These are phyloP conservation scores for Lasiosphaeria ovina DNA, from an alignment of 495 filamentous ascomycete species.

Conservation along the genomic window DNA sequence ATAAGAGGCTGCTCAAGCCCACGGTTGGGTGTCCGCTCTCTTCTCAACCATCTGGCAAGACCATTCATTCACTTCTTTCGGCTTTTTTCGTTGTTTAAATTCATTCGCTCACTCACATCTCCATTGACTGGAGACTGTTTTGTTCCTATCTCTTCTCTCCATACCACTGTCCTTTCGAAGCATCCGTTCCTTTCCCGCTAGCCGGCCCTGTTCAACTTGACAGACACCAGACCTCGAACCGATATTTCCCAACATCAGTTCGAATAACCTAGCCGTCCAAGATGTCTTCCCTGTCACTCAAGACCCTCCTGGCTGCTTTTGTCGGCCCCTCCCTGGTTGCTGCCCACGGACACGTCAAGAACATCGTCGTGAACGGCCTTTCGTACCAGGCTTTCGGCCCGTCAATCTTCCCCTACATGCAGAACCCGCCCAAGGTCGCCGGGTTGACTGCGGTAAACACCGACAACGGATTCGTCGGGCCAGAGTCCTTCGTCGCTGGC, in stretches of 20 bases:
- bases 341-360: constrained; percentile 61
- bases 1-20: neutral
- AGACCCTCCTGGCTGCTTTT: constrained; percentile 40
- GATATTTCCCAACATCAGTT: neutral
- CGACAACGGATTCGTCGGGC: constrained; percentile 60
- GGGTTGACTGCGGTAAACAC: constrained; percentile 56
- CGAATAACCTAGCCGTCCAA: constrained; percentile 11
- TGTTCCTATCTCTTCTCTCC: constrained; percentile 14
- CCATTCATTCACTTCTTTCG: constrained; percentile 17
- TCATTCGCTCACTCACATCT: constrained; percentile 13
- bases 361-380: constrained; percentile 58
- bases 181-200: constrained; percentile 24
- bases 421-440: constrained; percentile 48
- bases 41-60: constrained; percentile 13
- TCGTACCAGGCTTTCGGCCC: constrained; percentile 45
- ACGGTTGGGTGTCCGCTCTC: neutral
- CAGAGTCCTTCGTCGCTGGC: constrained; percentile 33
- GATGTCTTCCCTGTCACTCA: constrained; percentile 31
- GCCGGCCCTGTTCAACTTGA: constrained; percentile 11
- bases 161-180: constrained; percentile 11
- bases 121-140: constrained; percentile 34
- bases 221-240: neutral
- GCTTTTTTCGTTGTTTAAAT: constrained; percentile 22
- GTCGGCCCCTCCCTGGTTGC: constrained; percentile 52
- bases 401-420: constrained; percentile 35